Conservation (phyloP, 306 rosid species). For the Prunus mongolica region DNA sequence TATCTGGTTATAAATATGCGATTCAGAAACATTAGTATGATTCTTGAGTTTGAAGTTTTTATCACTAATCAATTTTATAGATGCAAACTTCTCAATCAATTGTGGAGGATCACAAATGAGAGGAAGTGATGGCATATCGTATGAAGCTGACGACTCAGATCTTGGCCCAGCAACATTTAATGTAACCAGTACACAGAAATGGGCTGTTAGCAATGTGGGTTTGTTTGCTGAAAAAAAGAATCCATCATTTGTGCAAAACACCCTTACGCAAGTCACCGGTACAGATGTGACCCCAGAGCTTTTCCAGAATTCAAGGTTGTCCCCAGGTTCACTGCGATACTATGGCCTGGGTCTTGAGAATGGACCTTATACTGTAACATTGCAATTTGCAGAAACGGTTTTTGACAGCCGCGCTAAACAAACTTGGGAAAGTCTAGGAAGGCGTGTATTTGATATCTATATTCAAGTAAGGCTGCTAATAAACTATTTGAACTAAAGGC, state of each 20-base stretch:
- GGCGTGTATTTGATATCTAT: slow-evolving; percentile 56
- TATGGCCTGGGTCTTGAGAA: slow-evolving; percentile 50
- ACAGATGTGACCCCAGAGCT: slow-evolving; percentile 10
- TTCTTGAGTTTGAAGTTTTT: not conserved
- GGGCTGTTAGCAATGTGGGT: slow-evolving; percentile 27
- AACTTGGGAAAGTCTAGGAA: slow-evolving; percentile 38
- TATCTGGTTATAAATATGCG: not conserved
- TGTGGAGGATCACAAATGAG: slow-evolving; percentile 15
- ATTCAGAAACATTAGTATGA: not conserved
- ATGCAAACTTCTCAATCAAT: slow-evolving; percentile 30
- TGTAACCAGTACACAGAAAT: slow-evolving; percentile 7
- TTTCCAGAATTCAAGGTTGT: slow-evolving; percentile 21
- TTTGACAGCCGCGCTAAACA: slow-evolving; percentile 9
- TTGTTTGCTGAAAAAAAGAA: not conserved
- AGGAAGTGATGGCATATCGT: slow-evolving; percentile 9
- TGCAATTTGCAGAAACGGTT: slow-evolving; percentile 53
- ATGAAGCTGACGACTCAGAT: slow-evolving; percentile 13
- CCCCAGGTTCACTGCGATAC: slow-evolving; percentile 31
- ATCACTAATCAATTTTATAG: not conserved
- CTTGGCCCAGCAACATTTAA: slow-evolving; percentile 7
- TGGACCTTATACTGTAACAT: slow-evolving; percentile 44
- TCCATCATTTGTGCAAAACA: not conserved
- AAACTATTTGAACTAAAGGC: not conserved
- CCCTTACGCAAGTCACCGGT: slow-evolving; percentile 1
- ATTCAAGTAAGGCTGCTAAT: slow-evolving; percentile 35